Evolutionary conservation across 345 rosid species (phyloP), one percentile per base, ranked within the genome.

Genomic region (Durio zibethinus): DNA sequence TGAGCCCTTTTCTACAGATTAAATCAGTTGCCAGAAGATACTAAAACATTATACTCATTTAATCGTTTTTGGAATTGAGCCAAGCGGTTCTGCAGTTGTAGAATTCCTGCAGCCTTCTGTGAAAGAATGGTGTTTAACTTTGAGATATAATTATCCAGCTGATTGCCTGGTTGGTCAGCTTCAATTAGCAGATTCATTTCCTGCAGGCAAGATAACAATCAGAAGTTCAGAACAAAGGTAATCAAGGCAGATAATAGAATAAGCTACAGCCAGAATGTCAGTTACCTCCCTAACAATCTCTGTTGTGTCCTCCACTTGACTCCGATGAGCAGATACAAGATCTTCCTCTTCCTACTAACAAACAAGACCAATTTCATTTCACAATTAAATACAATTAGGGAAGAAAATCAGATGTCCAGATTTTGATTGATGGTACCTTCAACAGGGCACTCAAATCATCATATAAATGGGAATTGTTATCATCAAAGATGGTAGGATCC

Each of bases 161-260:
- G 88, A 81, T 90, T 90, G 61, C 91, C 91, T 10, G 89, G 91
- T 83, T 86, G 89, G 76, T 90, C 89, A 52, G 85, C 93, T 87
- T 87, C 83, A 81, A 81, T 87, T 1, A 88, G 83, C 76, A 90
- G 81, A 74, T 83, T 75, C 93, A 88, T 90, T 82, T 90, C 93
- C 93, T 90, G 83, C 81, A 76, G n/a, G 10, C 42, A 60, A 29
- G 62, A 29, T 61, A 18, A 75, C 45, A 73, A 56, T 66, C n/a
- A 25, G n/a, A 60, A 47, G 69, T 50, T 66, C n/a, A 25, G n/a
- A 60, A 47, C 20, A 23, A 72, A 64, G 76, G 29, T 20, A 60
- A 42, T 47, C 62, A 5, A 61, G 2, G 38, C 57, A 25, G 33
- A 48, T 12, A 52, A 79, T 2, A 16, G n/a, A 20, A 72, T 45